A percentile compares a stretch with the other conserved stretches of the same genome.
These are phyloP conservation scores for Trametes cingulata DNA, from an alignment of 768 basidiomycete species.

Conservation along the genomic window DNA sequence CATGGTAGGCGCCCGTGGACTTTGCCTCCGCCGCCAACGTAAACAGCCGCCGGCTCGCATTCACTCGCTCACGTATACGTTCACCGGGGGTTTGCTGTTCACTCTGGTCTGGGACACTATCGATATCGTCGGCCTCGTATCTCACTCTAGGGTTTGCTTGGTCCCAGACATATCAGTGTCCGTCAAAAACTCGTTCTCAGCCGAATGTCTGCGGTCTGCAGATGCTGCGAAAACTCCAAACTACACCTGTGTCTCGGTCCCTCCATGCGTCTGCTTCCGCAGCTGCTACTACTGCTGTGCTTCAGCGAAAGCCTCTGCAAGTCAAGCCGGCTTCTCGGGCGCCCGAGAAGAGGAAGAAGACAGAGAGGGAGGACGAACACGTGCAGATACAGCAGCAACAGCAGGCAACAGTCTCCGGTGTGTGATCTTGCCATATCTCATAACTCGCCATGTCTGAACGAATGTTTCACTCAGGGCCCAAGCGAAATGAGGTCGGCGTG, in stretches of 20 bases:
- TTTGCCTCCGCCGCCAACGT: no score
- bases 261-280: slow-evolving; percentile 14
- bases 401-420: slow-evolving; percentile 2
- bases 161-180: no score
- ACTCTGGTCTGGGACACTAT: no score
- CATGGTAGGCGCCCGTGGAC: neutral
- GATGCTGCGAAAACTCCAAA: slow-evolving; percentile 20
- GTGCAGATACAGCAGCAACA: neutral
- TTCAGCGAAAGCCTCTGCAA: neutral
- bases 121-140: neutral
- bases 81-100: no score
- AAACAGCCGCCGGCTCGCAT: no score
- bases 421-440: neutral
- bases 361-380: neutral
- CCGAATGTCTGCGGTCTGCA: slow-evolving; percentile 12
- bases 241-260: slow-evolving; percentile 1
- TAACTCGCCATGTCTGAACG: neutral
- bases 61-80: no score
- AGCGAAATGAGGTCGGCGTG: slow-evolving; percentile 89
- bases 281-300: slow-evolving; percentile 1
- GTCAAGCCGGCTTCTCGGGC: neutral
- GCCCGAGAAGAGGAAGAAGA: neutral
- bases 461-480: slow-evolving; percentile 39
- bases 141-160: neutral
- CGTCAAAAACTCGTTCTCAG: neutral